These are phyloP conservation scores for Amanita muscaria DNA, from an alignment of 768 basidiomycete genomes.

Conservation along the genomic window DNA sequence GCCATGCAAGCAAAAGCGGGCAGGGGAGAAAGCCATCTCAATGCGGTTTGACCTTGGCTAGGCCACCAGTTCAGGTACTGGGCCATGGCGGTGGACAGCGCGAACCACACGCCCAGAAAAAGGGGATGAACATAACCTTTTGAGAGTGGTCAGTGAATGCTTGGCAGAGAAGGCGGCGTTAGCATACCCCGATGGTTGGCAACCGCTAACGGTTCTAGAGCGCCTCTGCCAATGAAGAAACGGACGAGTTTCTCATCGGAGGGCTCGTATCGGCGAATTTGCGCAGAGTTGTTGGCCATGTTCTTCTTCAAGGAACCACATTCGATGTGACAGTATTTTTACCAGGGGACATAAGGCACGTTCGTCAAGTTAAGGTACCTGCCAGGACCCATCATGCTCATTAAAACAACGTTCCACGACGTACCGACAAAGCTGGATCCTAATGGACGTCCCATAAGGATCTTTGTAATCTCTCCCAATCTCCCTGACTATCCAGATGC, in stretches of 20 bases:
- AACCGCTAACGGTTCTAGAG: constrained; percentile 56
- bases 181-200: constrained; percentile 55
- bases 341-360: no score
- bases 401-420: constrained; percentile 73
- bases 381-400: constrained; percentile 49
- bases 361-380: not conserved
- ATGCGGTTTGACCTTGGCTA: constrained; percentile 27
- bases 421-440: constrained; percentile 60
- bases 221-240: constrained; percentile 56
- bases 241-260: constrained; percentile 52
- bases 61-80: constrained; percentile 67
- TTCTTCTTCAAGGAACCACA: not conserved
- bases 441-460: constrained; percentile 56
- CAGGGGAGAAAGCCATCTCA: constrained; percentile 50
- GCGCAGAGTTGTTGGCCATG: constrained; percentile 33
- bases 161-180: not conserved
- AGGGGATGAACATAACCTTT: constrained; percentile 51
- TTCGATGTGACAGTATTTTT: no score
- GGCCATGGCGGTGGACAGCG: constrained; percentile 47
- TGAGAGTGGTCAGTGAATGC: constrained; percentile 2
- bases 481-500: constrained; percentile 81
- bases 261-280: constrained; percentile 43
- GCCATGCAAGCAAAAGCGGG: constrained; percentile 58
- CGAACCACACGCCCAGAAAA: constrained; percentile 53
- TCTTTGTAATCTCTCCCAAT: constrained; percentile 76